phyloP scores from a whole-genome alignment of 2,329 filamentous ascomycete species.

The Aspergillus pseudoglaucus region DNA sequence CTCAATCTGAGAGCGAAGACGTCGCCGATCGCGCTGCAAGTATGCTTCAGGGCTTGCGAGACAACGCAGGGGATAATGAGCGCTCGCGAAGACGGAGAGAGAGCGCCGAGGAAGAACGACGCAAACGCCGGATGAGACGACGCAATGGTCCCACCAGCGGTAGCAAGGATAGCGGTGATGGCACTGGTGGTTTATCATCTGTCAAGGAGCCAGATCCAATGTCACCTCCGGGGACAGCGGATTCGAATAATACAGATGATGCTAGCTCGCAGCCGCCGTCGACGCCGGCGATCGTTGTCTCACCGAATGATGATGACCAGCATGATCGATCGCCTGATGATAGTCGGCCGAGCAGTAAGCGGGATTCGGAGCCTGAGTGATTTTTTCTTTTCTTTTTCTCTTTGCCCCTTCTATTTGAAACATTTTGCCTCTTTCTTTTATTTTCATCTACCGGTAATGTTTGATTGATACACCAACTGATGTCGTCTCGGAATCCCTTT shows the following conservation, averaged over 20 bases:
- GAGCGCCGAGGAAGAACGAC: constrained; percentile 72
- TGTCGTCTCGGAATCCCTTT: constrained; percentile 21
- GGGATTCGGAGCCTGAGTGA: background rate
- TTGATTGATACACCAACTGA: constrained; percentile 29
- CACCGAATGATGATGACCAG: constrained; percentile 19
- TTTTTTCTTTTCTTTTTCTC: background rate
- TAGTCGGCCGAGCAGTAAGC: constrained; percentile 2
- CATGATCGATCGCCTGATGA: constrained; percentile 13
- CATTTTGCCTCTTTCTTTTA: background rate
- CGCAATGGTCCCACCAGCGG: constrained; percentile 46
- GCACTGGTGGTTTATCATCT: constrained; percentile 20
- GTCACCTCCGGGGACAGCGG: constrained; percentile 19
- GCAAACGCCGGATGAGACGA: constrained; percentile 59
- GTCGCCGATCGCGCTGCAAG: constrained; percentile 79
- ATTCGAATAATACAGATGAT: constrained; percentile 16
- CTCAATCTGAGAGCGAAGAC: constrained; percentile 56
- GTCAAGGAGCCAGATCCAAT: constrained; percentile 25
- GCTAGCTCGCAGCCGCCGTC: constrained; percentile 16
- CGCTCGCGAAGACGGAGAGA: constrained; percentile 61
- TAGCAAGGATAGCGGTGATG: constrained; percentile 33
- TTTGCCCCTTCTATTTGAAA: background rate
- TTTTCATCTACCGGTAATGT: constrained; percentile 4
- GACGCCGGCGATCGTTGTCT: constrained; percentile 33
- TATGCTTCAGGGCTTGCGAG: constrained; percentile 74
- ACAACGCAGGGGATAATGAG: constrained; percentile 49